Evolutionary conservation across 2,329 filamentous ascomycete genomes (phyloP), one percentile per base, ranked within the genome.

Genomic region (Exophiala alcalophila): DNA sequence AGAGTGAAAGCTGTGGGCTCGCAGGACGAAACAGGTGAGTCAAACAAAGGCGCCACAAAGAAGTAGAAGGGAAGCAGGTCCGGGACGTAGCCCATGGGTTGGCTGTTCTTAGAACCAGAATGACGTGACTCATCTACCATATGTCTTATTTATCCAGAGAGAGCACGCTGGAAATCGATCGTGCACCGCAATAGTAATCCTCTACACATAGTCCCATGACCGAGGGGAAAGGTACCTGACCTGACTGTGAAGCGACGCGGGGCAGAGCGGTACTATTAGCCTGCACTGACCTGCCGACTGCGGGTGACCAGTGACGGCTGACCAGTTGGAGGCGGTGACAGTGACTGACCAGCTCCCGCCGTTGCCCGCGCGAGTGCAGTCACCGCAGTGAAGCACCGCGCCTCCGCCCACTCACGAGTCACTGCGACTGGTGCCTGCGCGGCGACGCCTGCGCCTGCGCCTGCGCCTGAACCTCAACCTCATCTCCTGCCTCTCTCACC

Each of bases 391-490:
- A 10, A 11, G 29, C 29, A 32, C 29, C 16, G 26, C 28, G 29
- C 29, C 15, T 9, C 24, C 10, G 37, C n/a, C 27, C 5, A n/a
- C 27, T 29, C 25, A 19, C 28, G 26, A 33, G 30, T 31, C 31
- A 27, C 15, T 28, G 9, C 25, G 24, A 26, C 28, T 45, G 38
- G 32, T 36, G 33, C 32, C 32, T 36, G 31, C 44, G 25, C 10
- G 7, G 18, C 34, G 11, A 14, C 8, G 34, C 34, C 18, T 23
- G 25, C 25, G 18, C n/a, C n/a, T 40, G 26, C 35, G 23, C 41
- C 41, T 30, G 38, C 47, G 33, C 44, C 37, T 44, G 34, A 32
- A 26, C 29, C 16, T 27, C 21, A 27, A 23, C 36, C 28, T 47
- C 26, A 29, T 19, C 36, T 24, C 14, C 12, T 18, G 14, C 15